Conservation (phyloP, 306 rosid species). For the Ziziphus jujuba region DNA sequence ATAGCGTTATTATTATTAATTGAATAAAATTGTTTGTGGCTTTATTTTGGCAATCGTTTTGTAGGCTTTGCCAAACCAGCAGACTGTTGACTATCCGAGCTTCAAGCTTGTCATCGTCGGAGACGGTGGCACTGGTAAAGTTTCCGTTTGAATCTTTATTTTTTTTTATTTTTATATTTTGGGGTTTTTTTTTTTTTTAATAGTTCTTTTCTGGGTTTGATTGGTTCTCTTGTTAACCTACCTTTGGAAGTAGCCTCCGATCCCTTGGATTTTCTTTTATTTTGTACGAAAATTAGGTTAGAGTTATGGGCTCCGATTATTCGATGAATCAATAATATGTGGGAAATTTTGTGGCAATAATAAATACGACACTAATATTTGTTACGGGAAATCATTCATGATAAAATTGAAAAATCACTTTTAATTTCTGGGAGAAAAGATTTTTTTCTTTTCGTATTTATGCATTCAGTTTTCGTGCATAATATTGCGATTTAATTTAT, state of each 20-base stretch:
- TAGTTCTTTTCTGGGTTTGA: background rate
- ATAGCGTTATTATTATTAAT: background rate
- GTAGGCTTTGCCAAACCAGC: conserved; percentile 57
- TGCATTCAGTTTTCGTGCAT: too few species aligned
- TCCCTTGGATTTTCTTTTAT: too few species aligned
- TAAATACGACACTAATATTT: too few species aligned
- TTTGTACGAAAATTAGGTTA: background rate
- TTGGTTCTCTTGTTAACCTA: background rate
- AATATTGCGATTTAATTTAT: too few species aligned
- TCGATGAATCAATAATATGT: too few species aligned
- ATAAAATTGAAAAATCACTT: too few species aligned
- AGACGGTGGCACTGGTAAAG: conserved; percentile 76
- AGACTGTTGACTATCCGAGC: conserved; percentile 60
- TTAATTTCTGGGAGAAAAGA: too few species aligned
- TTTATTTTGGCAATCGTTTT: background rate
- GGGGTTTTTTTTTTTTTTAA: background rate
- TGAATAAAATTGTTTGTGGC: background rate
- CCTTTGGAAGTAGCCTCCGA: background rate
- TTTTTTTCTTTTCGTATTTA: too few species aligned
- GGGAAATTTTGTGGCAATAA: too few species aligned
- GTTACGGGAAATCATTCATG: too few species aligned
- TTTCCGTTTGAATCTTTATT: background rate
- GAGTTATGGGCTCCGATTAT: too few species aligned
- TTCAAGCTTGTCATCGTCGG: conserved; percentile 79
- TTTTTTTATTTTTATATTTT: background rate